phyloP scores from a whole-genome alignment of 2,329 filamentous ascomycete genomes.

The Eutypella sp. region DNA sequence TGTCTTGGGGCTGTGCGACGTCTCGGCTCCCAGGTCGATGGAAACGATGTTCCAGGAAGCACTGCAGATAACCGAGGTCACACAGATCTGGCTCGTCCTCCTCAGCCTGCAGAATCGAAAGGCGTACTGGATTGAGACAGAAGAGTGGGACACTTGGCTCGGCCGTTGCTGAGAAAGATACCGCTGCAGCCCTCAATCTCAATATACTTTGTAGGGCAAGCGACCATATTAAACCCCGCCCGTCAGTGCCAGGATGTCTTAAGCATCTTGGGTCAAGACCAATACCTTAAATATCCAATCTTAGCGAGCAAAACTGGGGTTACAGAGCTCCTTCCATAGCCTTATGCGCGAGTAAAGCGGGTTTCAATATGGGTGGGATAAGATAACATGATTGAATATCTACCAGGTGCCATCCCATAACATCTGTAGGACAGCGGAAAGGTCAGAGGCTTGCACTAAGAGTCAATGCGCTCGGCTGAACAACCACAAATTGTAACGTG shows the following conservation, averaged over 20 bases:
- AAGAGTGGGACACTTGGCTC: not conserved
- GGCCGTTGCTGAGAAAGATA: constrained; percentile 2
- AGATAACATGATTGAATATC: not conserved
- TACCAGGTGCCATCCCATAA: no score
- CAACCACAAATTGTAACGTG: no score
- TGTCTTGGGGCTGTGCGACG: constrained; percentile 17
- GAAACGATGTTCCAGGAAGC: constrained; percentile 23
- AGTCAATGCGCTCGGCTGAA: not conserved
- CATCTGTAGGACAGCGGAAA: not conserved
- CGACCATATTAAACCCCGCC: not conserved
- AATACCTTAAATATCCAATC: not conserved
- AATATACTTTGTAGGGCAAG: no score
- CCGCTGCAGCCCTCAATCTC: constrained; percentile 4
- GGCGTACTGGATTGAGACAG: constrained; percentile 18
- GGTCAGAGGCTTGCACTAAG: no score
- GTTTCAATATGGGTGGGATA: not conserved
- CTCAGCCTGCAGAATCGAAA: constrained; percentile 25
- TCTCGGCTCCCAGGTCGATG: constrained; percentile 22
- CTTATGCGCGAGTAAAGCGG: not conserved
- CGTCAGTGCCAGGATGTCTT: not conserved
- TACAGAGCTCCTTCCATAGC: not conserved
- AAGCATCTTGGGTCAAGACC: not conserved
- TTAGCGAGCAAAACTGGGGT: not conserved
- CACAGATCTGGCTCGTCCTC: constrained; percentile 27
- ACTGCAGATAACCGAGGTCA: constrained; percentile 29